A percentile compares a stretch with the other conserved stretches of the same genome.
Conservation (phyloP, 352 stramenopile species). For the Phytophthora cajani region DNA sequence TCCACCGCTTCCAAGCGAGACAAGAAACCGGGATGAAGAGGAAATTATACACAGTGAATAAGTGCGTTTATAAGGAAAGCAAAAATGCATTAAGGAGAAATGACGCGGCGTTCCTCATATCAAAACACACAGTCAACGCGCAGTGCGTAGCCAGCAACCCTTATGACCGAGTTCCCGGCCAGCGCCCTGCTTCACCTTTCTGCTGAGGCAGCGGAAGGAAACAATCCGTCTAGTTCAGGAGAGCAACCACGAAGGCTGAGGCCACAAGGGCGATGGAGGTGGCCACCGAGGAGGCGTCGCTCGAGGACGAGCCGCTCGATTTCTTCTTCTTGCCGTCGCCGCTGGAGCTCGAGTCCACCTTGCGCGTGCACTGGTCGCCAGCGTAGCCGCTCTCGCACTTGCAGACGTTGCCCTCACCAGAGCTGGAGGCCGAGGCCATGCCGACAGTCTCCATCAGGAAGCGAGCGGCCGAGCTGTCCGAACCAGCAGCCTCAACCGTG, state of each 20-base stretch:
- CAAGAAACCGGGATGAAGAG: not conserved
- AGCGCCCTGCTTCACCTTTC: slow-evolving; percentile 21
- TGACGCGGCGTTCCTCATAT: slow-evolving; percentile 13
- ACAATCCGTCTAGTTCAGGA: slow-evolving; percentile 52
- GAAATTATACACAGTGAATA: not conserved
- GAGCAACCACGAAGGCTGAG: slow-evolving; percentile 36
- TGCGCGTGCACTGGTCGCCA: slow-evolving; percentile 65
- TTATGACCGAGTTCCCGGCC: not conserved
- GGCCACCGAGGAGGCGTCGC: slow-evolving; percentile 32
- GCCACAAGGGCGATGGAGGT: slow-evolving; percentile 40
- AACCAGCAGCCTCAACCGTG: slow-evolving; percentile 25
- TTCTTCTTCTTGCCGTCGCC: slow-evolving; percentile 31
- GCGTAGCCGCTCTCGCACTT: slow-evolving; percentile 63
- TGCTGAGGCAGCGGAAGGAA: slow-evolving; percentile 8
- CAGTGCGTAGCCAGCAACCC: slow-evolving; percentile 5
- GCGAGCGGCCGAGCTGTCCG: slow-evolving; percentile 24
- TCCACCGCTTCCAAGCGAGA: too few relatives aligned
- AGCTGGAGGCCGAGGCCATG: slow-evolving; percentile 30
- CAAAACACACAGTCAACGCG: slow-evolving; percentile 30
- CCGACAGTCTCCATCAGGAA: slow-evolving; percentile 42
- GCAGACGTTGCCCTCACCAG: slow-evolving; percentile 45
- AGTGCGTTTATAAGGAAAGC: slow-evolving; percentile 32
- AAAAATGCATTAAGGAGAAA: slow-evolving; percentile 45
- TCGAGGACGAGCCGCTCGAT: slow-evolving; percentile 30
- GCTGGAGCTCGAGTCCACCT: slow-evolving; percentile 46